Percentiles rank a stretch among this genome's conserved stretches.
phyloP scores from a whole-genome alignment of 2,329 filamentous ascomycete genomes.

The Orbilia quercus region DNA sequence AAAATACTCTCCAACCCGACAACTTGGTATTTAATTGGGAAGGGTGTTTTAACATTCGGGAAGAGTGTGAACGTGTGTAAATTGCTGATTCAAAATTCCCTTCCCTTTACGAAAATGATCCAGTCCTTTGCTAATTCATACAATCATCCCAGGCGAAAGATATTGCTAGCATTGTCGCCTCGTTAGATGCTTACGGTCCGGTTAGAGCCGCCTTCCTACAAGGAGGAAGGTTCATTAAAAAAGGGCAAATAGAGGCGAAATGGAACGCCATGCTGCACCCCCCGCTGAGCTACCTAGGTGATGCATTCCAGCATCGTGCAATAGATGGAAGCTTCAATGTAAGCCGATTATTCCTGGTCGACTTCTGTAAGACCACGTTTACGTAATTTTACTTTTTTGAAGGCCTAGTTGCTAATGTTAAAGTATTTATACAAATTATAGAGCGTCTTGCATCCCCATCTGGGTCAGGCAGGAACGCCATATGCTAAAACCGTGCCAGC shows the following conservation, averaged over 20 bases:
- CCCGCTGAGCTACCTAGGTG: conserved; percentile 47
- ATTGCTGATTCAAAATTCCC: background rate
- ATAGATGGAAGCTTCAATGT: conserved; percentile 54
- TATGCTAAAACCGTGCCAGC: conserved; percentile 76
- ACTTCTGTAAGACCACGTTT: too few relatives aligned
- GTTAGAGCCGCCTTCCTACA: conserved; percentile 43
- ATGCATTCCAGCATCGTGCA: conserved; percentile 44
- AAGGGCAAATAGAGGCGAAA: conserved; percentile 44
- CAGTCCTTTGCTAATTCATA: background rate
- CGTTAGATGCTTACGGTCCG: conserved; percentile 44
- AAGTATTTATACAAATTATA: conserved; percentile 61
- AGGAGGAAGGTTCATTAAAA: conserved; percentile 33
- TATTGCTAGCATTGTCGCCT: conserved; percentile 31
- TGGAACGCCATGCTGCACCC: conserved; percentile 53
- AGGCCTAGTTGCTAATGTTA: too few relatives aligned
- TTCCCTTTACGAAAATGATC: background rate
- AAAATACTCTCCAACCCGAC: conserved; percentile 26
- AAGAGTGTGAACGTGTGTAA: conserved; percentile 27
- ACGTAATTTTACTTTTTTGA: too few relatives aligned
- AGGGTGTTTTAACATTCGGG: conserved; percentile 33
- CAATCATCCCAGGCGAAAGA: conserved; percentile 13
- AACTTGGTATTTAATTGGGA: conserved; percentile 35
- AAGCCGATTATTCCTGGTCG: too few relatives aligned
- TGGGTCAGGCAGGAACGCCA: conserved; percentile 74
- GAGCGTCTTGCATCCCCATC: conserved; percentile 72